These are phyloP conservation scores for Aschersonia sp. DNA, from an alignment of 2,329 filamentous ascomycete genomes.

Conservation along the genomic window DNA sequence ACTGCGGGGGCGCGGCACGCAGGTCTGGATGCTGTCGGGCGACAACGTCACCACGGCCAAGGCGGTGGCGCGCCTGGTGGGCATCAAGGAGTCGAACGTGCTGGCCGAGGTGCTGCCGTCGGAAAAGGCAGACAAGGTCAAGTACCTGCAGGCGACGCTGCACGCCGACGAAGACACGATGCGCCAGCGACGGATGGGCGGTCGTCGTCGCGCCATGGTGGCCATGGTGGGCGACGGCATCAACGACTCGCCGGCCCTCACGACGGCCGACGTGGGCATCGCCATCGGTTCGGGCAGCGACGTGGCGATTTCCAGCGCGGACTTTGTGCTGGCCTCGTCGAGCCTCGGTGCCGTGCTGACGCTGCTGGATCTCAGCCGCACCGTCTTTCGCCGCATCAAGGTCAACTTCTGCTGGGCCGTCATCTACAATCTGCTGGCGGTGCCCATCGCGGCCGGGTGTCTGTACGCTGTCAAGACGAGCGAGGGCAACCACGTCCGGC, in stretches of 20 bases:
- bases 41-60: slow-evolving; percentile 77
- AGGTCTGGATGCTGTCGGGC: slow-evolving; percentile 85
- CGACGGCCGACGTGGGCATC: slow-evolving; percentile 68
- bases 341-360: slow-evolving; percentile 57
- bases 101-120: slow-evolving; percentile 78
- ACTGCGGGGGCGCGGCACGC: slow-evolving; percentile 49
- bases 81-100: slow-evolving; percentile 59
- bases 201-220: slow-evolving; percentile 34
- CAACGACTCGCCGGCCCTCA: slow-evolving; percentile 74
- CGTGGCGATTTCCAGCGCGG: slow-evolving; percentile 66
- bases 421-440: slow-evolving; percentile 63
- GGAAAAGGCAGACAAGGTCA: slow-evolving; percentile 63
- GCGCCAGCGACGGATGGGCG: slow-evolving; percentile 8
- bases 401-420: slow-evolving; percentile 80
- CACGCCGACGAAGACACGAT: slow-evolving; percentile 16
- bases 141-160: slow-evolving; percentile 41
- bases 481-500: slow-evolving; percentile 38
- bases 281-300: slow-evolving; percentile 75
- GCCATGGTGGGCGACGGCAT: slow-evolving; percentile 85
- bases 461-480: slow-evolving; percentile 44
- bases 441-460: slow-evolving; percentile 70
- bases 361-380: slow-evolving; percentile 54
- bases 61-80: slow-evolving; percentile 62
- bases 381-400: slow-evolving; percentile 64
- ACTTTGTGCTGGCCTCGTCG: slow-evolving; percentile 68